Evolutionary conservation across 768 basidiomycete species (phyloP).

Genomic region (Cystobasidium tubakii): DNA sequence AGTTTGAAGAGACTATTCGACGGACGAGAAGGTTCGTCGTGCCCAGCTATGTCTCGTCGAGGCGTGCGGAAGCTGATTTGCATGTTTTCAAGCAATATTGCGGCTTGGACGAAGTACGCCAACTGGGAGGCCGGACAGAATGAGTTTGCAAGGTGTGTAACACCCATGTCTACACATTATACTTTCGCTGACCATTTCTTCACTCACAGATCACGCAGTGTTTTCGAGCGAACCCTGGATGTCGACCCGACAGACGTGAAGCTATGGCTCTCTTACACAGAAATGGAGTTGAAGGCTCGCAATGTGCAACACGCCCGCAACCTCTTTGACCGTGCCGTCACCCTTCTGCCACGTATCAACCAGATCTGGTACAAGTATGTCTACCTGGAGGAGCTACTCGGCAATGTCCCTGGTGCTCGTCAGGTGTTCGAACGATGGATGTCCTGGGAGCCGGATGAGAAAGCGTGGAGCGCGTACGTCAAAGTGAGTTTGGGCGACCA

Average conservation of each 20-base stretch:
- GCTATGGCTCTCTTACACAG: conserved; percentile 88
- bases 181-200: background rate
- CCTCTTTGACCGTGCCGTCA: conserved; percentile 93
- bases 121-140: conserved; percentile 83
- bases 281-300: conserved; percentile 96
- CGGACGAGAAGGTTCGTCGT: conserved; percentile 45
- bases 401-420: conserved; percentile 90
- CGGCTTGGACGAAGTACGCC: conserved; percentile 55
- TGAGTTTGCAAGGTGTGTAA: conserved; percentile 68
- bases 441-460: conserved; percentile 99
- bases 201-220: conserved; percentile 63
- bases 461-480: conserved; percentile 99
- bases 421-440: conserved; percentile 99
- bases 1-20: conserved; percentile 72
- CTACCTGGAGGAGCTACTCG: conserved; percentile 91
- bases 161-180: background rate
- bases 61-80: background rate
- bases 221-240: conserved; percentile 93
- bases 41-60: background rate
- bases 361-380: conserved; percentile 99
- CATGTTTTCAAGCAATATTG: conserved; percentile 48
- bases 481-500: conserved; percentile 58
- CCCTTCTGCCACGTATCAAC: conserved; percentile 88
- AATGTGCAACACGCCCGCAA: conserved; percentile 97
- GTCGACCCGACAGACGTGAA: conserved; percentile 84